Evolutionary conservation across 2,329 filamentous ascomycete species (phyloP).

Genomic region (Apiospora aurea): DNA sequence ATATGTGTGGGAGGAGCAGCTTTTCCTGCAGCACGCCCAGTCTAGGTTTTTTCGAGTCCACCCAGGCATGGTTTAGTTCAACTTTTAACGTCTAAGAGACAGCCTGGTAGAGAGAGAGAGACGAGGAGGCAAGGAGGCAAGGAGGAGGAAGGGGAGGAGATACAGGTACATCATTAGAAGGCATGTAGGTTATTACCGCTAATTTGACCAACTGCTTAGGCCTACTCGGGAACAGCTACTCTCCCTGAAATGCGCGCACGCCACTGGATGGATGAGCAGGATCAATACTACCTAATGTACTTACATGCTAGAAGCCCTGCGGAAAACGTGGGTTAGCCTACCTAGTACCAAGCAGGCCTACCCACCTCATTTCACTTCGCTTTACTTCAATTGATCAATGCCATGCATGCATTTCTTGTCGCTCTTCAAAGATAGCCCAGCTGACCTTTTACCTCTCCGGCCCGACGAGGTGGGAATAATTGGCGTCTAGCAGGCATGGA

Average conservation of each 20-base stretch:
- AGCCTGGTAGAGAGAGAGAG: background rate
- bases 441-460: background rate
- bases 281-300: background rate
- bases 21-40: background rate
- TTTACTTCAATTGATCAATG: background rate
- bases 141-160: background rate
- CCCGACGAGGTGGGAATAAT: background rate
- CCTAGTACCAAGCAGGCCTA: background rate
- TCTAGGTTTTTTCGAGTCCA: background rate
- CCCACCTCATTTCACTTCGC: background rate
- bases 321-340: background rate
- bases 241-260: conserved; percentile 11
- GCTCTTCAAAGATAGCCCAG: background rate
- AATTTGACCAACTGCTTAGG: background rate
- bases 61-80: background rate
- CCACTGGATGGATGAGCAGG: conserved; percentile 3
- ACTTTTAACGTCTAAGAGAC: conserved; percentile 7
- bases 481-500: conserved; percentile 7
- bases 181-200: background rate
- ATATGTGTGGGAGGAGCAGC: background rate
- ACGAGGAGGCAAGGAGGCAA: background rate
- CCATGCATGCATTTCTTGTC: background rate
- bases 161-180: background rate
- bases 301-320: background rate
- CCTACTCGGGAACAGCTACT: background rate